Evolutionary conservation across 2,329 filamentous ascomycete species (phyloP).

Genomic region (Immersiporthe knoxdaviesiana): DNA sequence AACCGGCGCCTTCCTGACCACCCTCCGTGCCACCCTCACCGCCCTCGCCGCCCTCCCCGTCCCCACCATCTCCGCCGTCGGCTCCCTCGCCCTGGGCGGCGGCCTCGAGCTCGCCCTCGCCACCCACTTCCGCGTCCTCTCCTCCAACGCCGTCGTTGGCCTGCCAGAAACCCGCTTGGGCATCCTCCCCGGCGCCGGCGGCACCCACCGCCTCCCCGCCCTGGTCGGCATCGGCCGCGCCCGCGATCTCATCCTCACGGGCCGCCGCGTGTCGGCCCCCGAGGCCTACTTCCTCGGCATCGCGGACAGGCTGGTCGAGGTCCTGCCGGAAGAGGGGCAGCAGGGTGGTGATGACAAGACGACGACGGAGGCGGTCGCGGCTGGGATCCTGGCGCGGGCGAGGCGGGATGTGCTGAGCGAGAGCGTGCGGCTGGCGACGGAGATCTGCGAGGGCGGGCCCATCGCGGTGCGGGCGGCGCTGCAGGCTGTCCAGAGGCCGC

Average conservation of each 20-base stretch:
- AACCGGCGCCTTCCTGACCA: slow-evolving; percentile 75
- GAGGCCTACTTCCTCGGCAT: slow-evolving; percentile 93
- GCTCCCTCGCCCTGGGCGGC: slow-evolving; percentile 85
- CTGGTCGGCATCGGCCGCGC: slow-evolving; percentile 81
- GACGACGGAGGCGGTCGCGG: slow-evolving; percentile 37
- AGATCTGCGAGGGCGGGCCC: slow-evolving; percentile 83
- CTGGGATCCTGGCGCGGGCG: slow-evolving; percentile 56
- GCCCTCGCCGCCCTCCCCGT: slow-evolving; percentile 76
- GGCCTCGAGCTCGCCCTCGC: slow-evolving; percentile 91
- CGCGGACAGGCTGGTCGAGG: slow-evolving; percentile 86
- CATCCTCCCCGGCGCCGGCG: slow-evolving; percentile 93
- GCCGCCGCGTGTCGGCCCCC: slow-evolving; percentile 77
- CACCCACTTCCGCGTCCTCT: slow-evolving; percentile 86
- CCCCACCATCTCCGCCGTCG: slow-evolving; percentile 87
- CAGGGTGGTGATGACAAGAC: slow-evolving; percentile 48
- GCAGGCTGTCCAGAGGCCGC: slow-evolving; percentile 73
- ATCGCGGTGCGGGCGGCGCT: slow-evolving; percentile 80
- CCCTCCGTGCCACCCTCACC: slow-evolving; percentile 76
- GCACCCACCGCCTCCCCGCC: slow-evolving; percentile 82
- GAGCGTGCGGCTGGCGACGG: slow-evolving; percentile 75
- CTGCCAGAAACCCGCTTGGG: slow-evolving; percentile 91
- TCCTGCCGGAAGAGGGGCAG: slow-evolving; percentile 63
- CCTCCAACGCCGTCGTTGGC: slow-evolving; percentile 75
- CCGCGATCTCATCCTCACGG: slow-evolving; percentile 88
- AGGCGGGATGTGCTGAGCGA: slow-evolving; percentile 72